Percentiles rank a stretch among this genome's conserved stretches.
Evolutionary conservation across 129 eudicot genomes (phyloP).

Genomic region (Chrysanthemum seticuspe): DNA sequence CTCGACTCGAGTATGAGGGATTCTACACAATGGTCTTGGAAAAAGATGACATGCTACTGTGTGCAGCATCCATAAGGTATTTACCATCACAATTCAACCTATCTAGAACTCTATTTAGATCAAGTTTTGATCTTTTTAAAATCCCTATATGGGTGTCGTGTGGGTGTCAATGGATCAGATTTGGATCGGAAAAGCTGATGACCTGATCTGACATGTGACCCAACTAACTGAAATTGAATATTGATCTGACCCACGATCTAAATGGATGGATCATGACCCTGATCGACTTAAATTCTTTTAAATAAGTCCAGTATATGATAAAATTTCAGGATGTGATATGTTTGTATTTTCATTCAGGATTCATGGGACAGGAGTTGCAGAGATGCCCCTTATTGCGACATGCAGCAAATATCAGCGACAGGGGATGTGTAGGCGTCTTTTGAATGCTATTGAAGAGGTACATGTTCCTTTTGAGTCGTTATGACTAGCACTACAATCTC

Average conservation of each 20-base stretch:
- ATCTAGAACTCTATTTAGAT: neutral
- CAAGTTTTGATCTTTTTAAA: neutral
- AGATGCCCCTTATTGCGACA: constrained; percentile 93
- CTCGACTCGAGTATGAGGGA: constrained; percentile 78
- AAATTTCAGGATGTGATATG: neutral
- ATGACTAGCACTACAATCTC: neutral
- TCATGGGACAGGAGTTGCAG: constrained; percentile 83
- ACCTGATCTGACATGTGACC: neutral
- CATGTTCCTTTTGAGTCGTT: neutral
- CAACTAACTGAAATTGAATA: neutral
- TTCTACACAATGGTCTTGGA: constrained; percentile 81
- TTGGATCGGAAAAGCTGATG: neutral
- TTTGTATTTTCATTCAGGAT: constrained; percentile 47
- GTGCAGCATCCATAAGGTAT: constrained; percentile 91
- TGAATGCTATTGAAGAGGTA: constrained; percentile 85
- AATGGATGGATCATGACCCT: constrained; percentile 1
- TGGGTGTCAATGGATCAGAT: neutral
- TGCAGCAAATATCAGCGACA: constrained; percentile 84
- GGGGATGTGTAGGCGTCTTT: constrained; percentile 93
- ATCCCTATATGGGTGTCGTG: neutral
- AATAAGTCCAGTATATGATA: neutral
- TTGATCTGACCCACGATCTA: neutral
- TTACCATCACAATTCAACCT: neutral
- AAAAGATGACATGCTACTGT: constrained; percentile 72
- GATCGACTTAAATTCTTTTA: neutral